Percentiles rank a stretch among this genome's conserved stretches.
Conservation (phyloP, 257 asterid genomes). For the Cinchona pubescens region DNA sequence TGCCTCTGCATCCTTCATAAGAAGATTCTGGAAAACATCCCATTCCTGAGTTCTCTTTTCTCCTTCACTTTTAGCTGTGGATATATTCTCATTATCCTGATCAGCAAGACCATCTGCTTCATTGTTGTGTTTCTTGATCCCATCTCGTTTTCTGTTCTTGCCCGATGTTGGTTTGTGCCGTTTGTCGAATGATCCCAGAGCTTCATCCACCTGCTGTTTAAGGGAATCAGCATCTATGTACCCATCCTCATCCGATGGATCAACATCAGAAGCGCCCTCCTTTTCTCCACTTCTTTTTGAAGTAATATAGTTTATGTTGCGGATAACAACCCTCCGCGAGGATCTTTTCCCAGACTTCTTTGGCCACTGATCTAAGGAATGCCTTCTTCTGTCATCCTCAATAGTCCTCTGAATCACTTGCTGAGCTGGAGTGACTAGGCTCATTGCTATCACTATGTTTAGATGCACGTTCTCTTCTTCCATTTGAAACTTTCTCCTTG, state of each 20-base stretch:
- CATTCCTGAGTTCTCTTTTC: slow-evolving; percentile 49
- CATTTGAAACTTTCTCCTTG: slow-evolving; percentile 33
- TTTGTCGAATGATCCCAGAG: slow-evolving; percentile 53
- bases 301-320: slow-evolving; percentile 76
- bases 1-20: slow-evolving; percentile 59
- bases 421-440: slow-evolving; percentile 40
- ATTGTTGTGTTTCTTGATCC: slow-evolving; percentile 34
- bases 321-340: slow-evolving; percentile 70
- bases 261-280: slow-evolving; percentile 36
- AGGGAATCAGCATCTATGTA: slow-evolving; percentile 42
- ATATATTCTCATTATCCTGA: slow-evolving; percentile 28
- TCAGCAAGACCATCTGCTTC: slow-evolving; percentile 21
- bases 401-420: slow-evolving; percentile 43
- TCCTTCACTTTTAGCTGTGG: slow-evolving; percentile 29
- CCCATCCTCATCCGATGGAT: slow-evolving; percentile 47
- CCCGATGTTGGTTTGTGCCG: slow-evolving; percentile 42
- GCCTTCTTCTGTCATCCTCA: slow-evolving; percentile 33
- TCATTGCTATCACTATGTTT: slow-evolving; percentile 27
- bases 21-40: slow-evolving; percentile 79
- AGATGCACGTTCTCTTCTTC: slow-evolving; percentile 11
- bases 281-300: slow-evolving; percentile 45
- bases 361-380: slow-evolving; percentile 30
- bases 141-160: slow-evolving; percentile 37
- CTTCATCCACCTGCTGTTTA: slow-evolving; percentile 57
- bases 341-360: slow-evolving; percentile 50